Evolutionary conservation across 257 asterid species (phyloP).

Genomic region (Przewalskia tangutica): DNA sequence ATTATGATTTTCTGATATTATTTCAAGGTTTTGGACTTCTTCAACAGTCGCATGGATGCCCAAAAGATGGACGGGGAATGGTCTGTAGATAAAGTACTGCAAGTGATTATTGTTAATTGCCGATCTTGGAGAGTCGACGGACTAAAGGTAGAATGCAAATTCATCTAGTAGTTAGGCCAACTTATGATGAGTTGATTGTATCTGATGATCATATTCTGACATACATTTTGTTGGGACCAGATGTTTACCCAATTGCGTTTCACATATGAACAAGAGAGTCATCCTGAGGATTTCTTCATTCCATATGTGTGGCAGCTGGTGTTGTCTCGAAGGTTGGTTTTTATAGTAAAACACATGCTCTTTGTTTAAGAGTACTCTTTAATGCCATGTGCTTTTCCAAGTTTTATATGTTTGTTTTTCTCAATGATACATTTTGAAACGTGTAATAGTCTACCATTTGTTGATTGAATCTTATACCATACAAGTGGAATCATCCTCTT

Average conservation of each 20-base stretch:
- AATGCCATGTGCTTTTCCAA: not conserved
- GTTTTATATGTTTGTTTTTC: not conserved
- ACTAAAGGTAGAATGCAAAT: constrained; percentile 53
- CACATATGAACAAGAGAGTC: constrained; percentile 94
- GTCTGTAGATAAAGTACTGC: constrained; percentile 92
- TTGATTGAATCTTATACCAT: not conserved
- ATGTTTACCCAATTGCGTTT: constrained; percentile 71
- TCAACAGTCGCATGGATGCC: constrained; percentile 75
- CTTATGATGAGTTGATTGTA: not conserved
- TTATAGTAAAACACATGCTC: not conserved
- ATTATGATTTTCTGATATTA: not conserved
- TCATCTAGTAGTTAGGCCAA: not conserved
- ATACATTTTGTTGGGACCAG: constrained; percentile 16
- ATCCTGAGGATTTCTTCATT: constrained; percentile 88
- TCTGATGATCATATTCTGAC: constrained; percentile 5
- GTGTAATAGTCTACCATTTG: not conserved
- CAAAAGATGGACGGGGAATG: constrained; percentile 68
- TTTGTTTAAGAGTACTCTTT: not conserved
- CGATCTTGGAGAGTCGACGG: constrained; percentile 98
- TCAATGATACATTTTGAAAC: not conserved
- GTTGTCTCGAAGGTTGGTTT: constrained; percentile 52
- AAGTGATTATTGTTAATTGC: constrained; percentile 62
- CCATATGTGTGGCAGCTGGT: constrained; percentile 92
- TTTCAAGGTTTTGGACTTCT: constrained; percentile 67
- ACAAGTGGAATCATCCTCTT: not conserved